Percentiles rank a stretch among this genome's conserved stretches.
Evolutionary conservation across 306 rosid genomes (phyloP).

Genomic region (Glycine tomentella): DNA sequence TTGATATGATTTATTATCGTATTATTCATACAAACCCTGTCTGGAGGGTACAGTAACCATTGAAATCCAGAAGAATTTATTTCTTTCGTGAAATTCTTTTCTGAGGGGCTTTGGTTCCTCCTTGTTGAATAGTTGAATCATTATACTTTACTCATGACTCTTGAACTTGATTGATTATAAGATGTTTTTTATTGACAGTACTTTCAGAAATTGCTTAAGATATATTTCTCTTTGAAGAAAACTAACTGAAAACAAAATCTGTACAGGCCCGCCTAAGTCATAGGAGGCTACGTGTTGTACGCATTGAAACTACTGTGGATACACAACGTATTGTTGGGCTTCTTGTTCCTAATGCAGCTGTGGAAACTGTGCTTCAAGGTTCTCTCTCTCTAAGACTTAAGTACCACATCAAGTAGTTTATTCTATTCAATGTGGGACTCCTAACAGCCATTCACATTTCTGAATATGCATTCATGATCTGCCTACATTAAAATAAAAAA

Average conservation of each 20-base stretch:
- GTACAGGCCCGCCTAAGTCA: constrained; percentile 87
- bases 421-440: too few species aligned
- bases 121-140: constrained; percentile 7
- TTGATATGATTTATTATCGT: too few species aligned
- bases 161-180: constrained; percentile 3
- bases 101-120: not conserved
- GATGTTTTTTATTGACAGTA: constrained; percentile 17
- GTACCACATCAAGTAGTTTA: too few species aligned
- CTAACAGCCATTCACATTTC: constrained; percentile 16
- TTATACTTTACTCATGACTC: constrained; percentile 12
- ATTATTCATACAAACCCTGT: too few species aligned
- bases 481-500: constrained; percentile 21
- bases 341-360: constrained; percentile 93
- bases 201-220: constrained; percentile 8
- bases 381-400: not conserved
- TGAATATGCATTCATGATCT: constrained; percentile 28
- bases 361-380: constrained; percentile 96
- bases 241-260: constrained; percentile 39
- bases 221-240: constrained; percentile 14
- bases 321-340: constrained; percentile 88
- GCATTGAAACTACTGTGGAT: constrained; percentile 85
- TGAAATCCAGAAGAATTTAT: constrained; percentile 3
- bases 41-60: constrained; percentile 19
- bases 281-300: constrained; percentile 92
- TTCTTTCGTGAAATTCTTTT: constrained; percentile 11